phyloP scores from a whole-genome alignment of 2,329 filamentous ascomycete genomes.

The Orbilia quercus region DNA sequence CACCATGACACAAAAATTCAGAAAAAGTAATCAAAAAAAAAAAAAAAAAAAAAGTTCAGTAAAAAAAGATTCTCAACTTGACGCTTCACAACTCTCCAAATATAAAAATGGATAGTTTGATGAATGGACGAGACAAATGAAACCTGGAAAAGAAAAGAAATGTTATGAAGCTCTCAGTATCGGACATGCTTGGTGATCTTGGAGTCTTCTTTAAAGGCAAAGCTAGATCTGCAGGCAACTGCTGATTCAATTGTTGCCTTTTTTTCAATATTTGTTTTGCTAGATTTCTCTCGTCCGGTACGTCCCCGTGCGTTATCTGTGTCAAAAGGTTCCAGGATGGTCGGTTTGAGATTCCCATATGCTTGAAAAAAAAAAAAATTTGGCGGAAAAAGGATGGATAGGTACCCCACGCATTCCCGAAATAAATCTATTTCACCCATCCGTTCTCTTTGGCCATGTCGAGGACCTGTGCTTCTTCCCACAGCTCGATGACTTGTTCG shows the following conservation, averaged over 20 bases:
- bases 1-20: not conserved
- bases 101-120: too few relatives aligned
- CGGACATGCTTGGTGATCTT: conserved; percentile 27
- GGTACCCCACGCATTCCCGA: conserved; percentile 45
- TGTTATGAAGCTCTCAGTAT: not conserved
- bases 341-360: conserved; percentile 39
- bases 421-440: conserved; percentile 43
- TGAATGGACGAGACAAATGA: too few relatives aligned
- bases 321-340: conserved; percentile 34
- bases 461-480: conserved; percentile 51
- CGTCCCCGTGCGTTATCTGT: conserved; percentile 33
- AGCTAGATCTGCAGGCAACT: conserved; percentile 18
- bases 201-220: conserved; percentile 13
- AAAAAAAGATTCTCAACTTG: conserved; percentile 14
- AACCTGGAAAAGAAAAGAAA: too few relatives aligned
- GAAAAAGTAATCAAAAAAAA: conserved; percentile 4
- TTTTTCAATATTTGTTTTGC: not conserved
- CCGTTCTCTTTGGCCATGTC: conserved; percentile 46
- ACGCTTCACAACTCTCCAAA: too few relatives aligned
- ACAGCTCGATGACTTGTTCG: conserved; percentile 59
- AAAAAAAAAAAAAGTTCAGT: conserved; percentile 9
- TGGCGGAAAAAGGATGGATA: conserved; percentile 22
- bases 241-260: conserved; percentile 8
- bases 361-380: conserved; percentile 14
- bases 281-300: conserved; percentile 1